A percentile compares a stretch with the other conserved stretches of the same genome.
phyloP scores from a whole-genome alignment of 208 protist species.

The Sergeia podlipaevii region DNA sequence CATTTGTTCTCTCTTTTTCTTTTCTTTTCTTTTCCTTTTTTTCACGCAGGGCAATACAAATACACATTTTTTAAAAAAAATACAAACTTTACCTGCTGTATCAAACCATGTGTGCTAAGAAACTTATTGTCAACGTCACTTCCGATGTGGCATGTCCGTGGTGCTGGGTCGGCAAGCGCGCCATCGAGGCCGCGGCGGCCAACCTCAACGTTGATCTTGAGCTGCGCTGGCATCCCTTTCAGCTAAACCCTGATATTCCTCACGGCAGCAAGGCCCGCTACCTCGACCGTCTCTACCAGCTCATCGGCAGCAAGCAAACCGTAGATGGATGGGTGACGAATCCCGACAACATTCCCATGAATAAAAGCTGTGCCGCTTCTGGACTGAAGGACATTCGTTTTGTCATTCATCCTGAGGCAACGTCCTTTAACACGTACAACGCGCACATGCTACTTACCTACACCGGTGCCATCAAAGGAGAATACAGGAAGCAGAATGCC shows the following conservation, averaged over 20 bases:
- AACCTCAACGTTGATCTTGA: conserved; percentile 27
- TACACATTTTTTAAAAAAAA: background rate
- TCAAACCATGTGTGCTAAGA: conserved; percentile 8
- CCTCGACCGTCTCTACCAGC: conserved; percentile 11
- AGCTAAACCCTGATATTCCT: conserved; percentile 19
- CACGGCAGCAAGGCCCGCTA: conserved; percentile 9
- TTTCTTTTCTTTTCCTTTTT: background rate
- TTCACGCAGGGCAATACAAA: background rate
- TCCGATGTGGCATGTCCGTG: conserved; percentile 36
- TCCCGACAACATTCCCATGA: conserved; percentile 38
- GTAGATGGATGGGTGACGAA: conserved; percentile 19
- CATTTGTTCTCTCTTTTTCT: too few species aligned
- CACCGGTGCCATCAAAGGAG: conserved; percentile 11
- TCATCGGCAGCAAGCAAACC: conserved; percentile 8
- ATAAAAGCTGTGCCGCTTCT: conserved; percentile 17
- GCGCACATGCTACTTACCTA: conserved; percentile 32
- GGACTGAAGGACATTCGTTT: conserved; percentile 29
- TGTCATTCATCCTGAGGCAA: background rate
- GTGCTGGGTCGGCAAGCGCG: conserved; percentile 45
- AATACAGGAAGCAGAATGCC: conserved; percentile 22
- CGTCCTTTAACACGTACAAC: conserved; percentile 31
- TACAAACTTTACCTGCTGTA: background rate
- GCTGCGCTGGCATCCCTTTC: conserved; percentile 37
- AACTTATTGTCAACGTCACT: conserved; percentile 22
- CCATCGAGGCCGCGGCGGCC: conserved; percentile 25